Percentiles rank a stretch among this genome's conserved stretches.
These are phyloP conservation scores for Asterophora lycoperdoides DNA, from an alignment of 768 basidiomycete species.

Conservation along the genomic window DNA sequence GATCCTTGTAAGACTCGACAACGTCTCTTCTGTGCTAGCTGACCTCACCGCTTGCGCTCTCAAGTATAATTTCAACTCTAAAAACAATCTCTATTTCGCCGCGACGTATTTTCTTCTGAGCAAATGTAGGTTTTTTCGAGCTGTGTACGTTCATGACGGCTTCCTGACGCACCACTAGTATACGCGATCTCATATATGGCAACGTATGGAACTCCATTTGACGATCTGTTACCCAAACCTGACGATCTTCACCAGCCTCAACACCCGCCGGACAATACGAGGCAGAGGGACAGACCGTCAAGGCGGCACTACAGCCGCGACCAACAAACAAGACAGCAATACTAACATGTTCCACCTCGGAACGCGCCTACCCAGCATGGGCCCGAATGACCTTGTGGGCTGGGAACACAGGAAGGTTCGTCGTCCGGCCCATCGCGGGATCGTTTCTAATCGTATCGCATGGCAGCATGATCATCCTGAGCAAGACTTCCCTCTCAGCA, in stretches of 20 bases:
- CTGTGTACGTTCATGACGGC: background rate
- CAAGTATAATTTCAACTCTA: conserved; percentile 53
- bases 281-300: conserved; percentile 54
- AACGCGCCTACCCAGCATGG: conserved; percentile 41
- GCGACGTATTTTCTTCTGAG: conserved; percentile 61
- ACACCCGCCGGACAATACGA: conserved; percentile 51
- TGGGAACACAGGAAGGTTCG: conserved; percentile 32
- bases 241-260: conserved; percentile 38
- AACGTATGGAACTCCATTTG: conserved; percentile 37
- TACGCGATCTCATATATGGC: conserved; percentile 62
- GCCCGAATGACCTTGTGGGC: conserved; percentile 28
- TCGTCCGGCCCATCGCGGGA: background rate
- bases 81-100: conserved; percentile 57
- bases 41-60: background rate
- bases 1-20: conserved; percentile 41
- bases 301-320: conserved; percentile 18
- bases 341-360: conserved; percentile 51
- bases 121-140: conserved; percentile 46
- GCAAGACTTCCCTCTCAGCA: conserved; percentile 21
- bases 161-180: conserved; percentile 32
- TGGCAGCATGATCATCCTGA: conserved; percentile 11
- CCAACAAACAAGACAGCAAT: conserved; percentile 28
- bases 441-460: background rate
- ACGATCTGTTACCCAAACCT: background rate
- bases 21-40: background rate